Evolutionary conservation across 2,329 filamentous ascomycete species (phyloP).

Genomic region (Colletotrichum orbiculare): DNA sequence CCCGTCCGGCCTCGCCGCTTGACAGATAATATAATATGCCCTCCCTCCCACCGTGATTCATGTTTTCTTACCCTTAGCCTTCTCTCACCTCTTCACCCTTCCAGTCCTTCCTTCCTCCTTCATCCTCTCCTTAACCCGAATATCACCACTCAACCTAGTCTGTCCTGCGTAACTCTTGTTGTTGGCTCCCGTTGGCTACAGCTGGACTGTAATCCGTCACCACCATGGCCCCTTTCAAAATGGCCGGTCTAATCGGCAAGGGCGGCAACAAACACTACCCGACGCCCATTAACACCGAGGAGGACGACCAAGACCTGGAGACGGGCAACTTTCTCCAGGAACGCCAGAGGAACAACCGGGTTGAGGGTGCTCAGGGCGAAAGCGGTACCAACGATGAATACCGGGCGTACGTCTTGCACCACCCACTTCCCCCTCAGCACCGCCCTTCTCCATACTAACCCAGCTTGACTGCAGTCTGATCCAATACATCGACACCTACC

Average conservation of each 20-base stretch:
- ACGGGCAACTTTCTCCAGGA: conserved; percentile 37
- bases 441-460: background rate
- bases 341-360: conserved; percentile 35
- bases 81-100: conserved; percentile 29
- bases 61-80: conserved; percentile 8
- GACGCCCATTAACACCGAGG: conserved; percentile 34
- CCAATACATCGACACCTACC: conserved; percentile 52
- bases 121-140: conserved; percentile 14
- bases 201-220: conserved; percentile 36
- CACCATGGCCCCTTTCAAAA: conserved; percentile 35
- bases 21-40: conserved; percentile 38
- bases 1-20: conserved; percentile 35
- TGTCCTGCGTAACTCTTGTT: conserved; percentile 26
- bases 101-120: conserved; percentile 28
- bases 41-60: conserved; percentile 34
- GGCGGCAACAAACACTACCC: conserved; percentile 37
- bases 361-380: conserved; percentile 33
- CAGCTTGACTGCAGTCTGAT: conserved; percentile 18
- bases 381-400: conserved; percentile 33
- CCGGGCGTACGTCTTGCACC: conserved; percentile 34
- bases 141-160: conserved; percentile 15
- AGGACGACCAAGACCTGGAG: conserved; percentile 36
- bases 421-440: background rate
- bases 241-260: conserved; percentile 36
- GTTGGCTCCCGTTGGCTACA: conserved; percentile 30